Conservation (phyloP, 768 basidiomycete species). For the Xanthoconium stramineum region DNA sequence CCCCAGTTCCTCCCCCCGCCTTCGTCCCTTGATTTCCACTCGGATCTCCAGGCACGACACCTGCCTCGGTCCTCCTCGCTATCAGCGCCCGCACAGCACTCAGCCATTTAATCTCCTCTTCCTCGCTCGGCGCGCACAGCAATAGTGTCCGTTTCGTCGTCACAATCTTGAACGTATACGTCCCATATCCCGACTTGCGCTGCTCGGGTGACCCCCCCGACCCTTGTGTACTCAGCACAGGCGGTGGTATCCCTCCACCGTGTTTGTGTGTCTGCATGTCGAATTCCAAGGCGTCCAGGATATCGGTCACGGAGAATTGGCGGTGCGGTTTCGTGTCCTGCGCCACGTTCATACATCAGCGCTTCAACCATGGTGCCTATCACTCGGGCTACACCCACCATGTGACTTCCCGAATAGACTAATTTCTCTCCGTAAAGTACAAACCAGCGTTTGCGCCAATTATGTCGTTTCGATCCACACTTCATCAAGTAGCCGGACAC, state of each 20-base stretch:
- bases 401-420: slow-evolving; percentile 89
- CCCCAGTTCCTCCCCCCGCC: slow-evolving; percentile 7
- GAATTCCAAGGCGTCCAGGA: slow-evolving; percentile 91
- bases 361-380: slow-evolving; percentile 1
- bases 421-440: slow-evolving; percentile 86
- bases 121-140: slow-evolving; percentile 92
- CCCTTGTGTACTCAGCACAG: slow-evolving; percentile 30
- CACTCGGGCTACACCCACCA: slow-evolving; percentile 56
- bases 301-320: slow-evolving; percentile 76
- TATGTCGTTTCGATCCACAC: slow-evolving; percentile 87
- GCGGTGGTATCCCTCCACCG: slow-evolving; percentile 35
- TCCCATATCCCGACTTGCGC: slow-evolving; percentile 42
- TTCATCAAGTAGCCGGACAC: slow-evolving; percentile 94
- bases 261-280: slow-evolving; percentile 57
- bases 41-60: slow-evolving; percentile 47
- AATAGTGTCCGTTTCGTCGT: slow-evolving; percentile 89
- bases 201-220: slow-evolving; percentile 37
- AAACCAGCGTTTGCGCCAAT: slow-evolving; percentile 98
- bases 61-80: slow-evolving; percentile 59
- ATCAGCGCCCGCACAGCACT: slow-evolving; percentile 92
- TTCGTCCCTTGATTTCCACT: slow-evolving; percentile 18
- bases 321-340: slow-evolving; percentile 91
- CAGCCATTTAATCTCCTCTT: slow-evolving; percentile 98
- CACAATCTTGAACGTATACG: slow-evolving; percentile 90
- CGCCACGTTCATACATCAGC: slow-evolving; percentile 6